Percentiles rank a stretch among this genome's conserved stretches.
These are phyloP conservation scores for Apiospora sp. DNA, from an alignment of 2,329 filamentous ascomycete genomes.

Conservation along the genomic window DNA sequence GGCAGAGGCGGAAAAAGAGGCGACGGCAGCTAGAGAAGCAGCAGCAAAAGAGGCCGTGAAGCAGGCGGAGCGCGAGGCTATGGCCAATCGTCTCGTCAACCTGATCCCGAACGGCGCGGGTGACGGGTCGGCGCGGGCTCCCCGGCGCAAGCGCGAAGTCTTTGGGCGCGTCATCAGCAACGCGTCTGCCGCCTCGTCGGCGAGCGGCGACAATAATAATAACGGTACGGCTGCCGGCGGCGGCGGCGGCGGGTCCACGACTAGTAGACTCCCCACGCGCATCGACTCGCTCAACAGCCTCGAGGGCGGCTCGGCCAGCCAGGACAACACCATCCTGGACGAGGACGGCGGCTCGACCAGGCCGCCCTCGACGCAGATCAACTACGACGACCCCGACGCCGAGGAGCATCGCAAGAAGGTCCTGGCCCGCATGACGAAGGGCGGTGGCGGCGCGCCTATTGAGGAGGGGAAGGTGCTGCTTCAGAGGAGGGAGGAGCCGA, in stretches of 20 bases:
- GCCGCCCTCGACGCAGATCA: conserved; percentile 60
- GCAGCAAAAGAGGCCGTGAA: conserved; percentile 23
- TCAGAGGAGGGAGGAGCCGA: background rate
- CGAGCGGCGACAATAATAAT: conserved; percentile 45
- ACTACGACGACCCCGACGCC: conserved; percentile 61
- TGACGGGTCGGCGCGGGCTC: conserved; percentile 34
- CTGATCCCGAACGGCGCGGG: conserved; percentile 32
- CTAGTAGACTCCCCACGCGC: conserved; percentile 27
- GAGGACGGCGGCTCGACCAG: conserved; percentile 28
- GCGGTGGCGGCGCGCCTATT: background rate
- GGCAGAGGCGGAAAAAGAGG: conserved; percentile 28
- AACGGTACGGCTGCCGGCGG: conserved; percentile 10
- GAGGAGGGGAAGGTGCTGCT: background rate
- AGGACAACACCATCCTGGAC: conserved; percentile 23
- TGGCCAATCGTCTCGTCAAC: conserved; percentile 39
- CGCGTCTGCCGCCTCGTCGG: conserved; percentile 57
- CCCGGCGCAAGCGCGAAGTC: conserved; percentile 54
- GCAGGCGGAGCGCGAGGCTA: conserved; percentile 27
- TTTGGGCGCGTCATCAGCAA: conserved; percentile 67
- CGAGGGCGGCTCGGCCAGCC: conserved; percentile 28
- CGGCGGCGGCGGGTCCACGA: conserved; percentile 22
- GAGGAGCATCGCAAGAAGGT: conserved; percentile 42
- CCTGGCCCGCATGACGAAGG: conserved; percentile 34
- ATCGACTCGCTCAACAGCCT: conserved; percentile 31
- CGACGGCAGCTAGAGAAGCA: conserved; percentile 31